Conservation (phyloP, 1,139 yeast genomes). For the Pichia sp. region DNA sequence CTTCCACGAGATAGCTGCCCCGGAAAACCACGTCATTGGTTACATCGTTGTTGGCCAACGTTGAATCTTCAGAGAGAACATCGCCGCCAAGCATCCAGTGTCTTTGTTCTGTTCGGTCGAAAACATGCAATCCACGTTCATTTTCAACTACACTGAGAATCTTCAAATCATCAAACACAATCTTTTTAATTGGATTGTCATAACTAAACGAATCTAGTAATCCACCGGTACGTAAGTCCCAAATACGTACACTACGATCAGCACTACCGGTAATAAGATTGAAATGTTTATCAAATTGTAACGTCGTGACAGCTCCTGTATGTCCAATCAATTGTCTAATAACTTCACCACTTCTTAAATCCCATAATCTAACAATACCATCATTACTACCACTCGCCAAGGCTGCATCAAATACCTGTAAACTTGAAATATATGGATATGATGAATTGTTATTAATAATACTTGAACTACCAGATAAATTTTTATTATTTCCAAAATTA, state of each 20-base stretch:
- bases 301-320: conserved; percentile 60
- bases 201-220: conserved; percentile 49
- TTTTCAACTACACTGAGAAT: conserved; percentile 42
- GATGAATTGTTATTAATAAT: background rate
- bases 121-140: conserved; percentile 46
- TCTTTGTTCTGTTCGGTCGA: conserved; percentile 46
- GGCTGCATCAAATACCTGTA: conserved; percentile 66
- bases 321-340: conserved; percentile 64
- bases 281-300: conserved; percentile 56
- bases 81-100: conserved; percentile 48
- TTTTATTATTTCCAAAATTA: conserved; percentile 9
- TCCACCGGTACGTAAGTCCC: conserved; percentile 63
- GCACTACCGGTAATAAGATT: conserved; percentile 59
- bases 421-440: conserved; percentile 46
- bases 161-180: conserved; percentile 50
- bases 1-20: conserved; percentile 60
- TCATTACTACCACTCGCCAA: conserved; percentile 73
- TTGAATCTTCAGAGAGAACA: background rate
- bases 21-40: conserved; percentile 43
- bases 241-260: conserved; percentile 59
- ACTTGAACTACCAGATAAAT: background rate
- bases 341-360: conserved; percentile 62
- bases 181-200: conserved; percentile 39
- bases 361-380: conserved; percentile 73
- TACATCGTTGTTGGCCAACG: background rate